Conservation (phyloP, 371 early-diverging fungal species). For the Fennellomyces sp. region DNA sequence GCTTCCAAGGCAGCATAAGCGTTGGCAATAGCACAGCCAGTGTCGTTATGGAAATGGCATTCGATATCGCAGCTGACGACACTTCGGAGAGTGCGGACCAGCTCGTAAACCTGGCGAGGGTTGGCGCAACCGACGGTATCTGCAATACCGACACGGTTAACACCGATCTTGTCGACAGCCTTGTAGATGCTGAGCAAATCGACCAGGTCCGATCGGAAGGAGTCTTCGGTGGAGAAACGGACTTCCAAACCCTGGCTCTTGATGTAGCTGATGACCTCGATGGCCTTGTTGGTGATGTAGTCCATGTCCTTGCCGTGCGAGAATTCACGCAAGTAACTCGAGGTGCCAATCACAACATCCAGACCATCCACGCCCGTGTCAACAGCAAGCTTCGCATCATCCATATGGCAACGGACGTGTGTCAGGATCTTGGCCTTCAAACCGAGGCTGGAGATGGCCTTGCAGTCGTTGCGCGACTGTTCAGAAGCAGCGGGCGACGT, state of each 20-base stretch:
- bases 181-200: constrained; percentile 92
- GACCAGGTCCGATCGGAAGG: constrained; percentile 92
- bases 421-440: constrained; percentile 96
- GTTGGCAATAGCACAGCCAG: constrained; percentile 95
- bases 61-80: constrained; percentile 96
- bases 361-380: constrained; percentile 95
- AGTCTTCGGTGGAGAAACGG: constrained; percentile 94
- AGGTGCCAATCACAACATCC: constrained; percentile 96
- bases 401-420: constrained; percentile 95
- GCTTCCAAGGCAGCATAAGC: constrained; percentile 94
- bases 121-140: constrained; percentile 97
- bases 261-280: constrained; percentile 91
- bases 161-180: constrained; percentile 93
- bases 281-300: constrained; percentile 90
- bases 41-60: constrained; percentile 97
- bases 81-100: constrained; percentile 88
- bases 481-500: constrained; percentile 95
- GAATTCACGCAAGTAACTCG: constrained; percentile 88
- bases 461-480: constrained; percentile 87
- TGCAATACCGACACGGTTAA: constrained; percentile 96
- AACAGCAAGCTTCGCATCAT: constrained; percentile 91
- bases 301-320: constrained; percentile 97
- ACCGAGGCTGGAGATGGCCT: constrained; percentile 84
- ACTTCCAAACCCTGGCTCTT: constrained; percentile 93
- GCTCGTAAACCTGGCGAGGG: constrained; percentile 94